A percentile compares a stretch with the other conserved stretches of the same genome.
phyloP scores from a whole-genome alignment of 1,284 basidiomycete genomes.

The Mycena sp. region DNA sequence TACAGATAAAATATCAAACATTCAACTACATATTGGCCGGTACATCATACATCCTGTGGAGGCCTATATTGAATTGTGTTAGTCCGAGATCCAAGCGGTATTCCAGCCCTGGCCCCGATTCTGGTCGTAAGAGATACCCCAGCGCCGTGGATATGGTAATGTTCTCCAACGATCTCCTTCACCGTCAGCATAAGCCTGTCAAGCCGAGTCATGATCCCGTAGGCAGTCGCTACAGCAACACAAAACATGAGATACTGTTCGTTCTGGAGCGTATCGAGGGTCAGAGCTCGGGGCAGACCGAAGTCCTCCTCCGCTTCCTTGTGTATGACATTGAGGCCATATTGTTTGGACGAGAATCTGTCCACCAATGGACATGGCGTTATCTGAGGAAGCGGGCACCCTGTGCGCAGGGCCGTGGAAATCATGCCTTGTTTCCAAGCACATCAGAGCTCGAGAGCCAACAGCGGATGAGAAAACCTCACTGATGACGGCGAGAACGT shows the following conservation, averaged over 20 bases:
- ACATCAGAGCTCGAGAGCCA: not conserved
- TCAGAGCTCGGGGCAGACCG: constrained; percentile 70
- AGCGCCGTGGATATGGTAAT: constrained; percentile 64
- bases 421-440: constrained; percentile 61
- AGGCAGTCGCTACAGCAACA: constrained; percentile 79
- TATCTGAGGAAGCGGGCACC: constrained; percentile 84
- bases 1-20: too few species aligned
- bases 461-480: constrained; percentile 34
- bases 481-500: constrained; percentile 84
- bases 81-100: constrained; percentile 28
- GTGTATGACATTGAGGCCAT: constrained; percentile 71
- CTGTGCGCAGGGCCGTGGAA: constrained; percentile 78
- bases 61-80: constrained; percentile 25
- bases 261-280: constrained; percentile 70
- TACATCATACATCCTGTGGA: constrained; percentile 17
- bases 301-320: constrained; percentile 75
- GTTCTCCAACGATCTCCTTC: constrained; percentile 79
- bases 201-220: constrained; percentile 70
- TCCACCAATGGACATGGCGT: constrained; percentile 86
- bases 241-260: constrained; percentile 81
- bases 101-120: not conserved
- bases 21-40: not conserved
- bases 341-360: constrained; percentile 68
- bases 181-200: constrained; percentile 80
- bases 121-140: constrained; percentile 38